These are phyloP conservation scores for Wickerhamomyces ciferrii DNA, from an alignment of 805 yeast species.

Conservation along the genomic window DNA sequence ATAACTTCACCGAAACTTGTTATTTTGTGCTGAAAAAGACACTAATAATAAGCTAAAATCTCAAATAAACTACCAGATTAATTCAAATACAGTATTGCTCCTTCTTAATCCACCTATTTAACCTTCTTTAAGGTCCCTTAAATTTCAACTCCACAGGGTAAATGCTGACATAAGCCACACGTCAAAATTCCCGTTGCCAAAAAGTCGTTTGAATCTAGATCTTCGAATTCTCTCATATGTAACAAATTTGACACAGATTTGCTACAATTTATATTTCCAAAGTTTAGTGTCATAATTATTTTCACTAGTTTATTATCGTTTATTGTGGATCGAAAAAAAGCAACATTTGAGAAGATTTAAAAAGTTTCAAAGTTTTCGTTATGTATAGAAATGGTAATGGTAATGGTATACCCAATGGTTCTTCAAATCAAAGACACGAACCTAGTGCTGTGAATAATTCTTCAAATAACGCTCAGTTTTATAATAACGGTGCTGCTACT, in stretches of 20 bases:
- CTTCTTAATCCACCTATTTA: no score
- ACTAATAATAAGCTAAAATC: no score
- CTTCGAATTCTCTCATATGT: not conserved
- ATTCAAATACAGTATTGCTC: no score
- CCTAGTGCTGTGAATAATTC: not conserved
- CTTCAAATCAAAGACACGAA: not conserved
- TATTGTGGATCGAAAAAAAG: not conserved
- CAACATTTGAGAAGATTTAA: not conserved
- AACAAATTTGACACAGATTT: not conserved
- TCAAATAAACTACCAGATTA: no score
- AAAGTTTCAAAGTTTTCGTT: not conserved
- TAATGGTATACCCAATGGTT: not conserved
- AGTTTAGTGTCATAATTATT: not conserved
- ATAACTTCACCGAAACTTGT: no score
- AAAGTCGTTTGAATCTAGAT: not conserved
- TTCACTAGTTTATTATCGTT: not conserved
- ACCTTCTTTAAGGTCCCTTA: no score
- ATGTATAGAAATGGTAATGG: not conserved
- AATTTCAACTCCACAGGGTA: not conserved
- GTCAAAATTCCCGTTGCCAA: not conserved
- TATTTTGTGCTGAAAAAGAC: no score
- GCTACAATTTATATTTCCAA: not conserved
- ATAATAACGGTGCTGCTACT: not conserved
- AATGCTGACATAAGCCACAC: not conserved
- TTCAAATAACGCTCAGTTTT: not conserved